These are phyloP conservation scores for Penicillium vulpinum DNA, from an alignment of 2,329 filamentous ascomycete genomes.

Conservation along the genomic window DNA sequence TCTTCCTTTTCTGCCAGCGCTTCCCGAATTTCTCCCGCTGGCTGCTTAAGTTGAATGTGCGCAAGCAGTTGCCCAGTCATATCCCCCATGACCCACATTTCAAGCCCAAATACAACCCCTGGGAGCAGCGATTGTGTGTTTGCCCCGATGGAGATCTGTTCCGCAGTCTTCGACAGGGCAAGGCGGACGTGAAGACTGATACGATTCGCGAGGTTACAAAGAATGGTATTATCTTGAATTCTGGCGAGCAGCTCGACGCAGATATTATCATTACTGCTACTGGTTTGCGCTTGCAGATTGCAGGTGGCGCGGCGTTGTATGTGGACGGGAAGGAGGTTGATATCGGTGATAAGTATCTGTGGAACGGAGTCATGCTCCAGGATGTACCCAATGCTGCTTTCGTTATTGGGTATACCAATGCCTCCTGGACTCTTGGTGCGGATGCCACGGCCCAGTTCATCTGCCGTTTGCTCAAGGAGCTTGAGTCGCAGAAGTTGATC, in stretches of 20 bases:
- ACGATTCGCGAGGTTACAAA: constrained; percentile 54
- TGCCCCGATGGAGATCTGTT: constrained; percentile 64
- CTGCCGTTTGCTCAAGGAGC: constrained; percentile 36
- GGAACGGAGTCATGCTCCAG: constrained; percentile 48
- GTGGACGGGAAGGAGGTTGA: constrained; percentile 42
- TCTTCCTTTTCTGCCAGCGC: constrained; percentile 54
- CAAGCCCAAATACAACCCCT: constrained; percentile 63
- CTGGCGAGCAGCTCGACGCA: constrained; percentile 42
- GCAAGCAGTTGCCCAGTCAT: constrained; percentile 54
- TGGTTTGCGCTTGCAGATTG: constrained; percentile 44
- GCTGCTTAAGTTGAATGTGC: constrained; percentile 50
- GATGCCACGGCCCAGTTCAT: constrained; percentile 46
- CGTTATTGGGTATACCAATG: constrained; percentile 47
- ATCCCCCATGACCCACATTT: constrained; percentile 64
- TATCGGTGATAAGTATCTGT: constrained; percentile 40
- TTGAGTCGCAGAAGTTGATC: constrained; percentile 29
- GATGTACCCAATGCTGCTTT: constrained; percentile 46
- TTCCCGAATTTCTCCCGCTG: constrained; percentile 55
- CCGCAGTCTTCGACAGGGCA: constrained; percentile 51
- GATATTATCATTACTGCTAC: constrained; percentile 50
- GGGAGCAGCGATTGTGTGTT: constrained; percentile 75
- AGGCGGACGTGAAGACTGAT: constrained; percentile 56
- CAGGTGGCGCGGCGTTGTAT: constrained; percentile 36
- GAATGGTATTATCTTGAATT: constrained; percentile 51
- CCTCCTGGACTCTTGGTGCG: constrained; percentile 48